A percentile compares a stretch with the other conserved stretches of the same genome.
phyloP scores from a whole-genome alignment of 176 grass and related monocot species.

The Oryza brachyantha region DNA sequence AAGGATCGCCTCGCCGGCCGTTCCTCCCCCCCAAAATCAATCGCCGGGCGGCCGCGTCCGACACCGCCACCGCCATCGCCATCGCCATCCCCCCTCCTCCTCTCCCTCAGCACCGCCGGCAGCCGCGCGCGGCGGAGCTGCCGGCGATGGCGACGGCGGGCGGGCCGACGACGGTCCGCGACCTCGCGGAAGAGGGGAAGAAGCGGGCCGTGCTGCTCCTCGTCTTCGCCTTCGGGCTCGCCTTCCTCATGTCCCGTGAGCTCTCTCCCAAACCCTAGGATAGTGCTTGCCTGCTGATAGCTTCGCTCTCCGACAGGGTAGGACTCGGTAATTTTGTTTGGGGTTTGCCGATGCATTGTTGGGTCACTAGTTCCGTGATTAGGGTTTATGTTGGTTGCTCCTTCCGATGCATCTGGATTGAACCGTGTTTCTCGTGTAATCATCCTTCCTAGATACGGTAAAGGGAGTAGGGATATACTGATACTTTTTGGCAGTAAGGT shows the following conservation, averaged over 20 bases:
- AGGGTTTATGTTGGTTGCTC: slow-evolving; percentile 25
- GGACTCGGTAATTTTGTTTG: not conserved
- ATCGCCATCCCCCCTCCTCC: not conserved
- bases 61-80: not conserved
- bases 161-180: slow-evolving; percentile 27
- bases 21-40: slow-evolving; percentile 5
- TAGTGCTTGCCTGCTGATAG: not conserved
- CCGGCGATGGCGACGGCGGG: slow-evolving; percentile 20
- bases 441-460: not conserved
- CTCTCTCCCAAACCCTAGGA: not conserved
- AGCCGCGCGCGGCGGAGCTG: not conserved
- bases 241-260: slow-evolving; percentile 65
- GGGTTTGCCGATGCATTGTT: not conserved
- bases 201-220: slow-evolving; percentile 56
- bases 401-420: not conserved
- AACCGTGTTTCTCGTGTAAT: not conserved
- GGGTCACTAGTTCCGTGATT: slow-evolving; percentile 13
- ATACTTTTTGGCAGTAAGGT: not conserved
- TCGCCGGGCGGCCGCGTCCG: not conserved
- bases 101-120: not conserved
- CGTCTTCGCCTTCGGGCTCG: slow-evolving; percentile 49
- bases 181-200: slow-evolving; percentile 61
- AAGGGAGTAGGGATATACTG: not conserved
- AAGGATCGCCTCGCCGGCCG: slow-evolving; percentile 4
- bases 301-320: not conserved